Conservation (phyloP, 2,329 filamentous ascomycete species). For the Penicillium sclerotigenum region DNA sequence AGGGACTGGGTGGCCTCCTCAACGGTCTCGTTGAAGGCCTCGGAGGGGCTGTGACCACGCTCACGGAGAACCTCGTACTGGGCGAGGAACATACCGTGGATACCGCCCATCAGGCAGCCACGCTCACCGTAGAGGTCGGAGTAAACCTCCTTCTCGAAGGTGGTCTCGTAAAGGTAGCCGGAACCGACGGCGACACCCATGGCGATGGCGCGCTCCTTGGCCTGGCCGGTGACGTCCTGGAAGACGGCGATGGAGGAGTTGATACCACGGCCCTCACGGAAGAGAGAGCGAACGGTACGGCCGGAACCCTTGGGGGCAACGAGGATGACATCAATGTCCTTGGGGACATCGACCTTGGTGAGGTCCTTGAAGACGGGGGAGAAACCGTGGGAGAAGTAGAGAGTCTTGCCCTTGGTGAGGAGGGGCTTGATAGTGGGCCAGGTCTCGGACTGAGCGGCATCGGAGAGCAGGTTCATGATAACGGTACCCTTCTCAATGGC, state of each 20-base stretch:
- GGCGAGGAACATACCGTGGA: constrained; percentile 99
- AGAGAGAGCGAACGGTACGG: constrained; percentile 96
- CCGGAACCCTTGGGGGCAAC: constrained; percentile 98
- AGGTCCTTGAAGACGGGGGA: constrained; percentile 99
- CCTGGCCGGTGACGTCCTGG: constrained; percentile 97
- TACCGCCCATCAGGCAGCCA: constrained; percentile 99
- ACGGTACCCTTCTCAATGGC: constrained; percentile 91
- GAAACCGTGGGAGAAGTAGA: constrained; percentile 99
- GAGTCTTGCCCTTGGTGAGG: constrained; percentile 98
- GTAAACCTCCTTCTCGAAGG: constrained; percentile 99
- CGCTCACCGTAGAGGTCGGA: constrained; percentile 99
- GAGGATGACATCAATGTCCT: constrained; percentile 97
- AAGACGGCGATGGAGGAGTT: constrained; percentile 98
- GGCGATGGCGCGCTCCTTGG: constrained; percentile 95
- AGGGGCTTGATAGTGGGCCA: constrained; percentile 98
- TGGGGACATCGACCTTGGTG: constrained; percentile 97
- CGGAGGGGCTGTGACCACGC: constrained; percentile 92
- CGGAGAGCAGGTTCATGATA: constrained; percentile 98
- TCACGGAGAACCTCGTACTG: constrained; percentile 99
- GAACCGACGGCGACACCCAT: constrained; percentile 95
- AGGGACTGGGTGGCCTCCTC: constrained; percentile 98
- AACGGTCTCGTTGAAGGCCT: constrained; percentile 99
- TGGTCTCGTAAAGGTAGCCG: constrained; percentile 99
- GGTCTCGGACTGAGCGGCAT: constrained; percentile 97
- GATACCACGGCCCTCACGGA: constrained; percentile 98